Base-by-base conservation (phyloP, 768 basidiomycete genomes). In the Lentinula boryana region DNA sequence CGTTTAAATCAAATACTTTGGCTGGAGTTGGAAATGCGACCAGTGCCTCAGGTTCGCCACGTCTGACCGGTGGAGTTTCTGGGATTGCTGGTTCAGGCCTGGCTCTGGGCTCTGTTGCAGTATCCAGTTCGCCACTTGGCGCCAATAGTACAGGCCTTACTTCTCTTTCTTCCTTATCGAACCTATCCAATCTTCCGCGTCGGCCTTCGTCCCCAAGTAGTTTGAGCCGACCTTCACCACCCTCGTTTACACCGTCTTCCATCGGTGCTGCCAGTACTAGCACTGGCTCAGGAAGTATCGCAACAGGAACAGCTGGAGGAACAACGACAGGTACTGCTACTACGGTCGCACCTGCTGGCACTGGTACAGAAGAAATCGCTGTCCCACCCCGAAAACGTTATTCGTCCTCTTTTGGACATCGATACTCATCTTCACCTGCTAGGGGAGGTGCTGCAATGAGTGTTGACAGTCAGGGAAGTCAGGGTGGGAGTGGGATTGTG, bases 331-430 rank as follows among this genome's bases (percentile, higher is more conserved):
- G 27, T 38, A 40, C 55, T 15, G 18, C 23, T 31, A 43, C 38
- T 18, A 9, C 56, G 36, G n/a, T 27, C 27, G 27, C 31, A 31
- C 41, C 43, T 43, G n/a, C 12, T 18, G 46, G 31, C 15, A 38
- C 16, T 38, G 71, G 73, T 58, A 71, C 72, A 52, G 72, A 70
- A 56, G 71, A 76, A 53, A 70, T 75, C 46, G 68, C 65, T 27
- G 64, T 66, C 57, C 74, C 38, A 35, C 73, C 10, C 58, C 75
- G 84, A 41, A 88, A 87, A 70, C 76, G 88, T 6, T 93, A 91
- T 73, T 88, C 87, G 49, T 89, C 87, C 64, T 88, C 85, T 62
- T 93, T 93, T 68, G 84, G 87, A 9, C 85, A 91, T 69, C 80
- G 90, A 48, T 89, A 89, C 68, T 74, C 70, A 21, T 68, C 75